Conservation (phyloP, 768 basidiomycete genomes). For the Dioszegia hungarica region DNA sequence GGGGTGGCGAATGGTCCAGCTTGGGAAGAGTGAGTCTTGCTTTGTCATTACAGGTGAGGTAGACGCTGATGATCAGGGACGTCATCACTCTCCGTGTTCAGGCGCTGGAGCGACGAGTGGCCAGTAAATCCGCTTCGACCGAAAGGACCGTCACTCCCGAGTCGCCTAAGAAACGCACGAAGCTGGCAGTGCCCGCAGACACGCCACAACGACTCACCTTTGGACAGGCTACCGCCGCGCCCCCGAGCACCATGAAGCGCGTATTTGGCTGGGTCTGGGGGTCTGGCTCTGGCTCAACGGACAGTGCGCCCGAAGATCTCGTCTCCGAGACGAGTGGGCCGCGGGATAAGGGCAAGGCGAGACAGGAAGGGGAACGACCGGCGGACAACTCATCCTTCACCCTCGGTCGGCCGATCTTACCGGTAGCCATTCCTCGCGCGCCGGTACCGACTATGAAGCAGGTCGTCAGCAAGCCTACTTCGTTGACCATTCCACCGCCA, state of each 20-base stretch:
- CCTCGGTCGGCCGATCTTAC: background rate
- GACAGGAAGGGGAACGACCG: background rate
- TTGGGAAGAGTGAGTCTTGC: conserved; percentile 29
- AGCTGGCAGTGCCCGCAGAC: background rate
- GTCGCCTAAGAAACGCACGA: background rate
- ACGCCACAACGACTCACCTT: background rate
- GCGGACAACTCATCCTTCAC: background rate
- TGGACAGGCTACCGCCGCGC: background rate
- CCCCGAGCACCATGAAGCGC: conserved; percentile 30
- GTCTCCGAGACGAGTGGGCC: no score
- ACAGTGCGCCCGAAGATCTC: background rate
- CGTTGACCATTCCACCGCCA: no score
- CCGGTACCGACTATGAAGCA: no score
- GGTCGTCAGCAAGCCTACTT: background rate
- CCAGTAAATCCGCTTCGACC: conserved; percentile 4
- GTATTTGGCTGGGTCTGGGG: conserved; percentile 26
- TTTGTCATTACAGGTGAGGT: no score
- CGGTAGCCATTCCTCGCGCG: no score
- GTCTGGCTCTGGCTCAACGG: background rate
- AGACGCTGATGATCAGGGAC: no score
- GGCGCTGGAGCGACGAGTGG: conserved; percentile 27
- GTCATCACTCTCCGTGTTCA: conserved; percentile 25
- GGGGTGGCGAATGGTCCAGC: conserved; percentile 3
- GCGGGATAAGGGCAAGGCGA: background rate
- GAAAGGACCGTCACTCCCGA: conserved; percentile 3